A percentile compares a stretch with the other conserved stretches of the same genome.
These are phyloP conservation scores for Eimeria sp. DNA, from an alignment of 169 alveolate species.

Conservation along the genomic window DNA sequence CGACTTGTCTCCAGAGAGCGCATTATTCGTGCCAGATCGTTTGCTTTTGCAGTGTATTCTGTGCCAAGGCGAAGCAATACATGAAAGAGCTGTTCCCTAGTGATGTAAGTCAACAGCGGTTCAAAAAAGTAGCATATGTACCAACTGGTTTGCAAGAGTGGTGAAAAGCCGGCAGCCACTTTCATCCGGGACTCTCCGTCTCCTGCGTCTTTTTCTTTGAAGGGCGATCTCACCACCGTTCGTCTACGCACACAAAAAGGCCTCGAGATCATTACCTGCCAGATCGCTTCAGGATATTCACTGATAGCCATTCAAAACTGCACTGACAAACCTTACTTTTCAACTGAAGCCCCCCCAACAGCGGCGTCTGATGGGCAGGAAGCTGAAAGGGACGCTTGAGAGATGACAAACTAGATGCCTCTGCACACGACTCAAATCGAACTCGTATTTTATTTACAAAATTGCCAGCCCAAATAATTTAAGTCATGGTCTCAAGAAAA, in stretches of 20 bases:
- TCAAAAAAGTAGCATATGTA: too few relatives aligned
- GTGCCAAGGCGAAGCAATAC: slow-evolving; percentile 76
- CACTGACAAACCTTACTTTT: slow-evolving; percentile 77
- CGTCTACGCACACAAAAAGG: slow-evolving; percentile 83
- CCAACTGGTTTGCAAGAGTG: too few relatives aligned
- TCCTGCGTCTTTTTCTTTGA: neutral
- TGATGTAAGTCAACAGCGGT: slow-evolving; percentile 44
- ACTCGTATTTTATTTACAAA: neutral
- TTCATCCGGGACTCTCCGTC: neutral
- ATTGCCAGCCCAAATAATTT: neutral
- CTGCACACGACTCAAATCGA: neutral
- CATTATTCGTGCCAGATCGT: neutral
- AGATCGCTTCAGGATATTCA: slow-evolving; percentile 73
- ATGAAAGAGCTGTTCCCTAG: slow-evolving; percentile 82
- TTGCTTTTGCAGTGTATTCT: slow-evolving; percentile 74
- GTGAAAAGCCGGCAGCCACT: neutral
- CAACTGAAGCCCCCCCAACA: slow-evolving; percentile 46
- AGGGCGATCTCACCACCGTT: slow-evolving; percentile 81
- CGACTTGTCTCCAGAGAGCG: neutral
- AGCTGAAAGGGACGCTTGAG: slow-evolving; percentile 31
- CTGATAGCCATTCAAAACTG: slow-evolving; percentile 84
- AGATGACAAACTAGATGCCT: neutral
- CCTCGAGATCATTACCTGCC: slow-evolving; percentile 83
- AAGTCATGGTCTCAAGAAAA: neutral
- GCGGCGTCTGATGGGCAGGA: slow-evolving; percentile 40